Percentiles rank a stretch among this genome's conserved stretches.
These are phyloP conservation scores for Fomitopsis pulvina DNA, from an alignment of 768 basidiomycete species.

Conservation along the genomic window DNA sequence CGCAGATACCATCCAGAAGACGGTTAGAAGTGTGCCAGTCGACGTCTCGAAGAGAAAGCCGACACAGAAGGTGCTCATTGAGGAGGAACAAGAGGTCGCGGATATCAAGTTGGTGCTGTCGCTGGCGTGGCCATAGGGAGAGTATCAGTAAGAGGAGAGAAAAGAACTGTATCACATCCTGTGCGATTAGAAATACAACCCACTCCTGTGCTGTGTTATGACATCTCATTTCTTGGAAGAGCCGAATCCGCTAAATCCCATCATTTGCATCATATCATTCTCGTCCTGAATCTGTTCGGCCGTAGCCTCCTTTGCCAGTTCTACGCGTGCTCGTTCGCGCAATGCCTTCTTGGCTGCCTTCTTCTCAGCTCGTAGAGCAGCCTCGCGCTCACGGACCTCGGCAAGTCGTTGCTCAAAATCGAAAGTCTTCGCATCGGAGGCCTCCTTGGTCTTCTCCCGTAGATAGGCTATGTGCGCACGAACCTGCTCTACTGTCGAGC, in stretches of 20 bases:
- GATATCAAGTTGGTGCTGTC: constrained; percentile 73
- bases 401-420: constrained; percentile 90
- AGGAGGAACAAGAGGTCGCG: constrained; percentile 84
- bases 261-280: constrained; percentile 68
- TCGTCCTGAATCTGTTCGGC: constrained; percentile 38
- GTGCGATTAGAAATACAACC: constrained; percentile 19
- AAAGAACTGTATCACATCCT: constrained; percentile 26
- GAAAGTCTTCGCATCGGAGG: constrained; percentile 79
- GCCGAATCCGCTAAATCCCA: constrained; percentile 93
- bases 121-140: constrained; percentile 46
- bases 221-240: constrained; percentile 61
- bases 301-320: constrained; percentile 43
- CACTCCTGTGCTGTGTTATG: neutral
- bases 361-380: constrained; percentile 58
- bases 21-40: constrained; percentile 64
- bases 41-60: constrained; percentile 48
- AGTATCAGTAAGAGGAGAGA: constrained; percentile 13
- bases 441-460: constrained; percentile 81
- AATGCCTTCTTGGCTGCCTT: constrained; percentile 77
- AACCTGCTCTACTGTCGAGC: constrained; percentile 91
- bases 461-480: constrained; percentile 83
- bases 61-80: constrained; percentile 50
- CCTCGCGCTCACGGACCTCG: constrained; percentile 73
- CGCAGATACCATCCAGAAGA: constrained; percentile 62
- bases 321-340: constrained; percentile 64